Percentiles rank a stretch among this genome's conserved stretches.
Evolutionary conservation across 257 asterid genomes (phyloP).

Genomic region (Nicotiana sylvestris): DNA sequence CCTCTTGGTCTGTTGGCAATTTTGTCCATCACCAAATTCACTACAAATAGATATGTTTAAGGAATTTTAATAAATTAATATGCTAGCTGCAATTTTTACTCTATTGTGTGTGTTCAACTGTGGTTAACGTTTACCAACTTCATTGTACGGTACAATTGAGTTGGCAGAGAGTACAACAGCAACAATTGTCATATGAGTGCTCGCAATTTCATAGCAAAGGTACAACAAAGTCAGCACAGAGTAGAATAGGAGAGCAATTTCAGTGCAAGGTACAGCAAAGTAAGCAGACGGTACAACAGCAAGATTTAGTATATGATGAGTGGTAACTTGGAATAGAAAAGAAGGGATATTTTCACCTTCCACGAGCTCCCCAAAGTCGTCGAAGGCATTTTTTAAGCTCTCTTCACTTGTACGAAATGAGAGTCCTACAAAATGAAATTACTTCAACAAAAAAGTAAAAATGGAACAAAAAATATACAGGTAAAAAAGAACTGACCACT

Average conservation of each 20-base stretch:
- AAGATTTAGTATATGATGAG: background rate
- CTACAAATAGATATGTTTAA: slow-evolving; percentile 25
- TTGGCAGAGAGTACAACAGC: no score
- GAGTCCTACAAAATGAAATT: slow-evolving; percentile 44
- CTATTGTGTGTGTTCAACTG: background rate
- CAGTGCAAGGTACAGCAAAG: background rate
- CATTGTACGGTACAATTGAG: no score
- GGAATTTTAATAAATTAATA: background rate
- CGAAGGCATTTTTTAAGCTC: slow-evolving; percentile 60
- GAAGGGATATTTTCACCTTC: slow-evolving; percentile 38
- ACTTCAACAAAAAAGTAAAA: background rate
- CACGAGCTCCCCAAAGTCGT: slow-evolving; percentile 60
- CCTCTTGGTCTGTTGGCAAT: slow-evolving; percentile 86
- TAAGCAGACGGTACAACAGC: background rate
- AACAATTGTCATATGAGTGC: no score
- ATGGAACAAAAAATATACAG: background rate
- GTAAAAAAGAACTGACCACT: slow-evolving; percentile 19
- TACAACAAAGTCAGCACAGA: no score
- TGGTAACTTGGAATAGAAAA: background rate
- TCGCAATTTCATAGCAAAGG: no score
- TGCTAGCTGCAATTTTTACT: background rate
- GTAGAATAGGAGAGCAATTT: no score
- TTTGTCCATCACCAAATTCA: slow-evolving; percentile 80
- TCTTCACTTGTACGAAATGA: slow-evolving; percentile 80
- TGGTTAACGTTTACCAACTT: background rate